Percentiles rank a stretch among this genome's conserved stretches.
Conservation (phyloP, 2,329 filamentous ascomycete genomes). For the Sordariomycetes sp. region DNA sequence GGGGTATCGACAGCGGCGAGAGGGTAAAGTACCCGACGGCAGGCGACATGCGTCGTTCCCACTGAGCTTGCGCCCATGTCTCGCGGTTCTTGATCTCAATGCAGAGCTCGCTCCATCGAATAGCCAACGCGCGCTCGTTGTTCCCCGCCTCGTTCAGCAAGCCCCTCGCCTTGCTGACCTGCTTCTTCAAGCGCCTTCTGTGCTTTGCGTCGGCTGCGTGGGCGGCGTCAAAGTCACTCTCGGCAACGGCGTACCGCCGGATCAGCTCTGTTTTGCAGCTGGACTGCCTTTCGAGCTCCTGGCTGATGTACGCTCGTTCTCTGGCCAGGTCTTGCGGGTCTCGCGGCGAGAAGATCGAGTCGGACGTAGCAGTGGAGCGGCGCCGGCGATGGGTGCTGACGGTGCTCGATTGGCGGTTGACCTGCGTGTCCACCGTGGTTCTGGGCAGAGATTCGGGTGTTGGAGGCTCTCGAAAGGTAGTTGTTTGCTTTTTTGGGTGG, state of each 20-base stretch:
- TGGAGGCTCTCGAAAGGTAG: neutral
- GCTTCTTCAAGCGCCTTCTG: constrained; percentile 20
- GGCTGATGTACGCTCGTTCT: constrained; percentile 37
- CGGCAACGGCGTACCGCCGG: constrained; percentile 23
- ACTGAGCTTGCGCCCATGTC: constrained; percentile 23
- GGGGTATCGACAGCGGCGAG: constrained; percentile 2
- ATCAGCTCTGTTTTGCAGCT: constrained; percentile 26
- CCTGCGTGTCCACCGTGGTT: no score
- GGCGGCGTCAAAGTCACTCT: constrained; percentile 22
- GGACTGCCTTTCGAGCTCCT: constrained; percentile 30
- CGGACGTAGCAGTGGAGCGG: constrained; percentile 2
- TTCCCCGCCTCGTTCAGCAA: constrained; percentile 33
- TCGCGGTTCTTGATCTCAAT: constrained; percentile 37
- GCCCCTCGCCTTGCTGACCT: constrained; percentile 28
- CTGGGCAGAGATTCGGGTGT: constrained; percentile 1
- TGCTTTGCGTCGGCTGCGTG: constrained; percentile 11
- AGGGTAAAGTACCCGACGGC: neutral
- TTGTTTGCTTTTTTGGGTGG: neutral
- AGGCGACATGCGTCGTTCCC: no score
- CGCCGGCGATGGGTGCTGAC: neutral
- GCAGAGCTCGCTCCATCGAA: constrained; percentile 38
- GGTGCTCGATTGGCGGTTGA: no score
- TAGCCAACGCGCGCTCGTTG: constrained; percentile 35
- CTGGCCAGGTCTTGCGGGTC: constrained; percentile 30
- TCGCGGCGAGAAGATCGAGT: constrained; percentile 23